Evolutionary conservation across 805 yeast genomes (phyloP).

Genomic region (Pichia exigua): DNA sequence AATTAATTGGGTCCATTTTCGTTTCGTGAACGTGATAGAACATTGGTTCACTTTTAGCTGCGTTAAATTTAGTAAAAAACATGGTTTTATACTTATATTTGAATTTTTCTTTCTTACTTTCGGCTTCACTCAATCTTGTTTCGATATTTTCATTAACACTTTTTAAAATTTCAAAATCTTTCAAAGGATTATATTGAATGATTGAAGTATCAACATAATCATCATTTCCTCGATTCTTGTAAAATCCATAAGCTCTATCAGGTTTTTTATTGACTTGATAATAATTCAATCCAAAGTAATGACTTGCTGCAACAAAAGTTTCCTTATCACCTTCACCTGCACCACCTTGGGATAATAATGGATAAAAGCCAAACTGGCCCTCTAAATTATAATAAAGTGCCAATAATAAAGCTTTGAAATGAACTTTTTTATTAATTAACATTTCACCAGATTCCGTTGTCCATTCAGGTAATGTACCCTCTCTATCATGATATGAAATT

Average conservation of each 20-base stretch:
- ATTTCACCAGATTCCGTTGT: slow-evolving; percentile 64
- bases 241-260: slow-evolving; percentile 29
- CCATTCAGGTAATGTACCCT: slow-evolving; percentile 61
- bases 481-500: slow-evolving; percentile 53
- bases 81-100: slow-evolving; percentile 12
- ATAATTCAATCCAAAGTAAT: slow-evolving; percentile 38
- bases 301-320: slow-evolving; percentile 66
- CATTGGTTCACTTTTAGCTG: slow-evolving; percentile 14
- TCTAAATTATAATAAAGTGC: slow-evolving; percentile 53
- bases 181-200: slow-evolving; percentile 29
- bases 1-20: slow-evolving; percentile 38
- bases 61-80: slow-evolving; percentile 13
- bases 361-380: slow-evolving; percentile 53
- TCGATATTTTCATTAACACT: background rate
- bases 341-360: slow-evolving; percentile 46
- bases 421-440: slow-evolving; percentile 46
- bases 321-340: slow-evolving; percentile 80
- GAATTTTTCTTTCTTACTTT: background rate
- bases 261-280: slow-evolving; percentile 44
- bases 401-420: slow-evolving; percentile 45
- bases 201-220: slow-evolving; percentile 27
- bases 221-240: slow-evolving; percentile 23
- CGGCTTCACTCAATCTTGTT: background rate
- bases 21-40: slow-evolving; percentile 40
- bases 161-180: slow-evolving; percentile 14